Percentiles rank a stretch among this genome's conserved stretches.
These are phyloP conservation scores for Paraphaeosphaeria sporulosa DNA, from an alignment of 2,329 filamentous ascomycete species.

Conservation along the genomic window DNA sequence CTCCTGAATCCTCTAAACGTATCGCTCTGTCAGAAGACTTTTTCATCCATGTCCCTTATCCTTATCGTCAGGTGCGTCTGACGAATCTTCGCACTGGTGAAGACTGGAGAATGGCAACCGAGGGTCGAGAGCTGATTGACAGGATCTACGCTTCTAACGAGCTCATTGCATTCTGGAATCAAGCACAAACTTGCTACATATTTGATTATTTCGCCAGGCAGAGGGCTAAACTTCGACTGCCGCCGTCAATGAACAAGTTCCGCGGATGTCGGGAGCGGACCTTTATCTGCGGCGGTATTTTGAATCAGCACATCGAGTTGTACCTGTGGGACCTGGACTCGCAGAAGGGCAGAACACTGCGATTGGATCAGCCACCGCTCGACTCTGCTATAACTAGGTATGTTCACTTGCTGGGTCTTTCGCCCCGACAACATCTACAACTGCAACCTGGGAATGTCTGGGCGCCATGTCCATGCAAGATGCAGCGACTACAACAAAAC, in stretches of 20 bases:
- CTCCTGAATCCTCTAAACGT: background rate
- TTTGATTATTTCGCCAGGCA: slow-evolving; percentile 22
- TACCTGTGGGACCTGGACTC: slow-evolving; percentile 43
- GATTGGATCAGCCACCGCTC: slow-evolving; percentile 2
- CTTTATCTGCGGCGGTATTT: slow-evolving; percentile 29
- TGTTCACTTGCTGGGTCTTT: background rate
- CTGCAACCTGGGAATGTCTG: background rate
- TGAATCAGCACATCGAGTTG: slow-evolving; percentile 16
- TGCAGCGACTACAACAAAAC: too few relatives aligned
- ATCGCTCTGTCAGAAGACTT: slow-evolving; percentile 26
- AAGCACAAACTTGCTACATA: slow-evolving; percentile 28
- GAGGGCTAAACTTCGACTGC: slow-evolving; percentile 33
- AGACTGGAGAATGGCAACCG: slow-evolving; percentile 18
- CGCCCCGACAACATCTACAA: background rate
- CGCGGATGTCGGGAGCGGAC: slow-evolving; percentile 30
- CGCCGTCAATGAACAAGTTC: slow-evolving; percentile 11
- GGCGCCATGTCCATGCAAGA: background rate
- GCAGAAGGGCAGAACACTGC: slow-evolving; percentile 21
- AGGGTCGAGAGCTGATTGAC: slow-evolving; percentile 32
- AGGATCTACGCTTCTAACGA: slow-evolving; percentile 29
- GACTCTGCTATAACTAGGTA: background rate
- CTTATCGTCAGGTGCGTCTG: slow-evolving; percentile 22
- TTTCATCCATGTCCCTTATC: slow-evolving; percentile 23
- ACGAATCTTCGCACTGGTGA: slow-evolving; percentile 34
- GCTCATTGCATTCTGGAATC: slow-evolving; percentile 32